Evolutionary conservation across 495 filamentous ascomycete genomes (phyloP), one percentile per base, ranked within the genome.

Genomic region (Stereocaulon alpinum): DNA sequence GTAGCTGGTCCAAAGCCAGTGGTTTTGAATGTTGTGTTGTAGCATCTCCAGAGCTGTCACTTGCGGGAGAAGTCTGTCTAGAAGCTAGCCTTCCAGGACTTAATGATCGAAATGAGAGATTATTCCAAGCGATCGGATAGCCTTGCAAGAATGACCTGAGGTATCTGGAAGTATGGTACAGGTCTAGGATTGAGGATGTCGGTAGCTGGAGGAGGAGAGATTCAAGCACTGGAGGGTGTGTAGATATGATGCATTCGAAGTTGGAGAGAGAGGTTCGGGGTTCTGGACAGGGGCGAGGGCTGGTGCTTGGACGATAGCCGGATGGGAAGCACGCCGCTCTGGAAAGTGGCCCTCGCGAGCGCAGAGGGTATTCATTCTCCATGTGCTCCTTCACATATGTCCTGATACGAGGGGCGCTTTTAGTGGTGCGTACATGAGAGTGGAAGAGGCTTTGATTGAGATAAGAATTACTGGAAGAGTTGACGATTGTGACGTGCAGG

Each of bases 111-210:
- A 84, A 84, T 2, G 81, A 83, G 22, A 83, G 73, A 50, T 75
- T 73, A 67, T 76, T 79, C 81, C 81, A 84, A 73, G 81, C 81
- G 60, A 77, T 76, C 43, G 80, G 81, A 68, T 82, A 83, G 24
- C 72, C 71, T 56, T 71, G 73, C 30, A 84, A 72, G 60, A 83
- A 82, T 20, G 70, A 70, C 43, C 79, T 77, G 27, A 84, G 75
- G 65, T 77, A 74, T 55, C 67, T 67, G 17, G 78, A 81, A 40
- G 80, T 79, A 58, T 83, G 80, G 61, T 81, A 81, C 57, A 83
- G 77, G 56, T 78, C 73, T 63, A 84, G 67, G 59, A 83, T 74
- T 34, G 80, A 69, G 40, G 77, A 68, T 45, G 81, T 83, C 40
- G 80, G 80, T 37, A 79, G 69, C 54, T 82, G 79, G n/a, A 77